phyloP scores from a whole-genome alignment of 345 rosid species.

The Eucalyptus sp. region DNA sequence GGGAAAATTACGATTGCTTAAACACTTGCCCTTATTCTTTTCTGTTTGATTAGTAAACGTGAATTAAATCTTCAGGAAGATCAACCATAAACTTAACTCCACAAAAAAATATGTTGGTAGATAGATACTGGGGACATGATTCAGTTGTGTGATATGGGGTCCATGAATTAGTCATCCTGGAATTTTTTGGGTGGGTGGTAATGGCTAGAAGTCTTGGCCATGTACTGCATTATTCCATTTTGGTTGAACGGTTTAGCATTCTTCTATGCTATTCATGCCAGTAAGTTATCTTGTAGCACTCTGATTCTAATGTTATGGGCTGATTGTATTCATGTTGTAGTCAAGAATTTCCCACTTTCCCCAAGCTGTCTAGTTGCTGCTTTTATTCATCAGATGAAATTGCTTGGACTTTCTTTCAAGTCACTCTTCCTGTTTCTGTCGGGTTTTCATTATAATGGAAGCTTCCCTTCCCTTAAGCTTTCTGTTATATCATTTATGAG shows the following conservation, averaged over 20 bases:
- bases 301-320: not conserved
- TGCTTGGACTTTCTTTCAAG: not conserved
- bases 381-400: not conserved
- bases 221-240: not conserved
- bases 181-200: not conserved
- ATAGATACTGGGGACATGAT: not conserved
- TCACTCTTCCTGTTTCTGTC: not conserved
- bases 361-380: not conserved
- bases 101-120: not conserved
- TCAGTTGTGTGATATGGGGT: not conserved
- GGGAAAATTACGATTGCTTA: not conserved
- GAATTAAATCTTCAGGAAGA: not conserved
- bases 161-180: not conserved
- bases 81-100: not conserved
- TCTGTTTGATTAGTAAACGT: not conserved
- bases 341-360: not conserved
- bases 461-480: not conserved
- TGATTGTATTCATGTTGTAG: not conserved
- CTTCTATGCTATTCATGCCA: not conserved
- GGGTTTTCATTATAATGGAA: not conserved
- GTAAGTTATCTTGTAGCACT: not conserved
- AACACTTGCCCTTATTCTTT: not conserved
- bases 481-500: not conserved
- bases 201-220: not conserved
- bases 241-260: not conserved